These are phyloP conservation scores for Sphaerulina musiva DNA, from an alignment of 2,329 filamentous ascomycete species.

Conservation along the genomic window DNA sequence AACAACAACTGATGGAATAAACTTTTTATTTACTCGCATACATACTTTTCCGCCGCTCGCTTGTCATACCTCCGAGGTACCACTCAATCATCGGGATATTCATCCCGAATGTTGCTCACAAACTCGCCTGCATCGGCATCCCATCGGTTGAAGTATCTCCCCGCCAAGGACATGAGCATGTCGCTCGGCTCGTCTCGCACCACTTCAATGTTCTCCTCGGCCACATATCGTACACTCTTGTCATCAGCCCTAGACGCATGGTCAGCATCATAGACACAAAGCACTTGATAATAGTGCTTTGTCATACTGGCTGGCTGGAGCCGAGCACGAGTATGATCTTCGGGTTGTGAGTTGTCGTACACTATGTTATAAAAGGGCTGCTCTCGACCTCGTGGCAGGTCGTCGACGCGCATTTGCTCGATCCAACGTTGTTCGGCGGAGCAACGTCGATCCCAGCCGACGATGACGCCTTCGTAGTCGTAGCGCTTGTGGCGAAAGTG, in stretches of 20 bases:
- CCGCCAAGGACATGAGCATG: conserved; percentile 63
- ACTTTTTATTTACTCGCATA: too few relatives aligned
- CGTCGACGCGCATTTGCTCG: conserved; percentile 57
- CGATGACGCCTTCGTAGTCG: conserved; percentile 71
- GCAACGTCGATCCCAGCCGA: conserved; percentile 70
- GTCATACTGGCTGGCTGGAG: background rate
- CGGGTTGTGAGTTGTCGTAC: conserved; percentile 50
- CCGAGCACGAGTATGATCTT: conserved; percentile 2
- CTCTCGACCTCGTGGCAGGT: conserved; percentile 51
- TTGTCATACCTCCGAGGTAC: too few relatives aligned
- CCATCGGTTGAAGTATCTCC: conserved; percentile 84
- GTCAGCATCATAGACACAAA: conserved; percentile 54
- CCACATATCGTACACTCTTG: conserved; percentile 64
- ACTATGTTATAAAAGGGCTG: conserved; percentile 81
- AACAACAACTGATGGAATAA: too few relatives aligned
- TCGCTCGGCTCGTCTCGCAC: conserved; percentile 48
- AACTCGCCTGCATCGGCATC: conserved; percentile 61
- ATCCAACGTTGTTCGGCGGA: conserved; percentile 57
- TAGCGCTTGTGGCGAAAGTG: conserved; percentile 79
- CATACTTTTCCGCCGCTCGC: too few relatives aligned
- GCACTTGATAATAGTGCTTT: conserved; percentile 72
- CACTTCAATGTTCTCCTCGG: conserved; percentile 73
- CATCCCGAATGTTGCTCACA: conserved; percentile 73
- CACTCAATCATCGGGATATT: conserved; percentile 74
- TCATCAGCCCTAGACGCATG: conserved; percentile 52